phyloP scores from a whole-genome alignment of 2,329 filamentous ascomycete genomes.

The Colletotrichum tropicicola region DNA sequence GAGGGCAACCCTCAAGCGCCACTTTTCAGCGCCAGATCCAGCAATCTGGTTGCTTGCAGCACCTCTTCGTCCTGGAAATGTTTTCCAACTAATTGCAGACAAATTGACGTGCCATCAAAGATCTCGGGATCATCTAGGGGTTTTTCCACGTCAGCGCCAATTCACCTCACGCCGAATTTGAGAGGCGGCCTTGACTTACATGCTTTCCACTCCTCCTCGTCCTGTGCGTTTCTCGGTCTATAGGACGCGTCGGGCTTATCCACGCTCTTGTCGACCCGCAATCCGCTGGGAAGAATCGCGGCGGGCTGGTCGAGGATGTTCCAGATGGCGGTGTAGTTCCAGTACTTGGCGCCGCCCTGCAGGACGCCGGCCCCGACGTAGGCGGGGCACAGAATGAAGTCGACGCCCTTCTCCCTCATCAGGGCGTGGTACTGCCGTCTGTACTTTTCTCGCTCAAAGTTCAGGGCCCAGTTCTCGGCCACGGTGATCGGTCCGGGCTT shows the following conservation, averaged over 20 bases:
- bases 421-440: no score
- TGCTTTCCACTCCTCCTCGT: conserved; percentile 8
- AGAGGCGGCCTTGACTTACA: conserved; percentile 4
- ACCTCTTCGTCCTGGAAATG: conserved; percentile 24
- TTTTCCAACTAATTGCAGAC: conserved; percentile 15
- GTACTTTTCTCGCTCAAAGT: no score
- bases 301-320: conserved; percentile 19
- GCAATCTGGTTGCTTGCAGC: conserved; percentile 12
- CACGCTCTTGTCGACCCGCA: neutral
- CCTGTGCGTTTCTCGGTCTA: neutral
- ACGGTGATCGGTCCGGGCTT: no score
- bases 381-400: conserved; percentile 19
- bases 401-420: conserved; percentile 9
- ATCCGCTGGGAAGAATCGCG: neutral
- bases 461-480: no score
- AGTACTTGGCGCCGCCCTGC: conserved; percentile 19
- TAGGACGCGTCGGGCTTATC: neutral
- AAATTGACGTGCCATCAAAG: conserved; percentile 1
- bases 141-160: neutral
- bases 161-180: neutral
- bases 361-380: conserved; percentile 10
- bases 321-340: conserved; percentile 16
- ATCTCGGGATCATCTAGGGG: conserved; percentile 7
- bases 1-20: no score
- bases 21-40: no score